Conservation (phyloP, 371 early-diverging fungal species). For the Zopfochytrium polystomum region DNA sequence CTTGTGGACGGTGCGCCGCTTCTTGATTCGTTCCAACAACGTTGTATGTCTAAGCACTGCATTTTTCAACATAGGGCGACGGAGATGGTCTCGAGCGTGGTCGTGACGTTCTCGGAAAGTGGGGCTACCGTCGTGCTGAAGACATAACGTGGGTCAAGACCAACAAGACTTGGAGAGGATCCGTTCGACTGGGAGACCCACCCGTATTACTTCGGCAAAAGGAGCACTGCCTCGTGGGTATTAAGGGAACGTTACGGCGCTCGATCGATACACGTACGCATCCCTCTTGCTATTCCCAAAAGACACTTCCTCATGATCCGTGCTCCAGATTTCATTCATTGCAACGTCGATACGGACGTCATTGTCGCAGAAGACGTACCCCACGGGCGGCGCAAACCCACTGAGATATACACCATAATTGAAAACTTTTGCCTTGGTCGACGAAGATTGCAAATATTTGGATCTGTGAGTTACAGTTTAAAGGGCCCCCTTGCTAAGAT, state of each 20-base stretch:
- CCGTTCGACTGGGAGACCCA: conserved; percentile 24
- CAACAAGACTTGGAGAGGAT: conserved; percentile 42
- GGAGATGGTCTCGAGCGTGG: conserved; percentile 51
- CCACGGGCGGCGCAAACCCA: conserved; percentile 43
- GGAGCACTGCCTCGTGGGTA: conserved; percentile 59
- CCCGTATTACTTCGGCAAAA: conserved; percentile 49
- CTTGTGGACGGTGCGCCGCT: conserved; percentile 45
- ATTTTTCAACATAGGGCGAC: conserved; percentile 16
- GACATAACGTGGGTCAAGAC: conserved; percentile 59
- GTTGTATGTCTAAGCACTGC: neutral
- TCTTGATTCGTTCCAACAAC: neutral
- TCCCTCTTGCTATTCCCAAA: no score
- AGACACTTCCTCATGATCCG: no score
- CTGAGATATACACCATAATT: conserved; percentile 52
- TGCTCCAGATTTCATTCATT: conserved; percentile 61
- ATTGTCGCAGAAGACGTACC: conserved; percentile 52
- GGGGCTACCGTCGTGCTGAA: conserved; percentile 58
- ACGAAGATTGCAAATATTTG: conserved; percentile 53
- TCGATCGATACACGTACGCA: conserved; percentile 54
- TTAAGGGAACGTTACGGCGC: conserved; percentile 53
- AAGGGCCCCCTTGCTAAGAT: no score
- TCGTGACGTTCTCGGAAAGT: conserved; percentile 46
- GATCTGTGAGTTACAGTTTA: no score
- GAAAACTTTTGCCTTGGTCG: conserved; percentile 57
- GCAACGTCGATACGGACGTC: conserved; percentile 59